Base-by-base conservation (phyloP, 2,329 filamentous ascomycete genomes). In the Pestalotiopsis sp. region DNA sequence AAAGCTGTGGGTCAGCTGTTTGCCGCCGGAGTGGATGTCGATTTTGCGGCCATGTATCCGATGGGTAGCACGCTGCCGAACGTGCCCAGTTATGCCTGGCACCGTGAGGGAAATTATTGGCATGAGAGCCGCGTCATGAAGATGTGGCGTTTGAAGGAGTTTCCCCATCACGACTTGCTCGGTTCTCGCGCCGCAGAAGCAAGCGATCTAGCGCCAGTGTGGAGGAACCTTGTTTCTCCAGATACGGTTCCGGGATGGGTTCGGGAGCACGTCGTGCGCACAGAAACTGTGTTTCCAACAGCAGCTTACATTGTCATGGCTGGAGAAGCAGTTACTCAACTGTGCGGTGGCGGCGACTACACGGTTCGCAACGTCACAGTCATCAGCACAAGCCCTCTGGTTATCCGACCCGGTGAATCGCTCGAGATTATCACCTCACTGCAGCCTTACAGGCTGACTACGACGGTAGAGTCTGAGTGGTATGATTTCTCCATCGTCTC, bases 401-500 rank as follows among this genome's bases (percentile, higher is more conserved):
- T 78, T 13, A 40, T 75, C 14, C 45, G 60, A 6, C 66, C 72
- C 20, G 68, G 52, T 11, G 71, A 65, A 52, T 69, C 69, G 20
- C 68, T 68, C 12, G 77, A 78, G 65, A 70, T 77, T 31, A 69
- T 78, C 12, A 77, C 74, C 4, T 69, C 64, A 27, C 68, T 78
- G 3, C 70, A 70, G 4, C 74, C 69, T 5, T 49, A 69, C 20
- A 67, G 69, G 12, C 66, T 77, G 4, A 76, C 75, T 0, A 68
- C 66, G 36, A 66, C 69, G n/a, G 56, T 72, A 0, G 73, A 78
- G 41, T 69, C 61, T 14, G 45, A 68, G 4, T 78, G 74, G 75
- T 78, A 69, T 61, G 74, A 77, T 4, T 79, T 79, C 58, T 61
- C 68, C 3, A 70, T 79, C 64, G 66, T 70, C 4, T 78, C 78